A percentile compares a stretch with the other conserved stretches of the same genome.
Evolutionary conservation across 2,329 filamentous ascomycete genomes (phyloP).

Genomic region (Juglanconis juglandina): DNA sequence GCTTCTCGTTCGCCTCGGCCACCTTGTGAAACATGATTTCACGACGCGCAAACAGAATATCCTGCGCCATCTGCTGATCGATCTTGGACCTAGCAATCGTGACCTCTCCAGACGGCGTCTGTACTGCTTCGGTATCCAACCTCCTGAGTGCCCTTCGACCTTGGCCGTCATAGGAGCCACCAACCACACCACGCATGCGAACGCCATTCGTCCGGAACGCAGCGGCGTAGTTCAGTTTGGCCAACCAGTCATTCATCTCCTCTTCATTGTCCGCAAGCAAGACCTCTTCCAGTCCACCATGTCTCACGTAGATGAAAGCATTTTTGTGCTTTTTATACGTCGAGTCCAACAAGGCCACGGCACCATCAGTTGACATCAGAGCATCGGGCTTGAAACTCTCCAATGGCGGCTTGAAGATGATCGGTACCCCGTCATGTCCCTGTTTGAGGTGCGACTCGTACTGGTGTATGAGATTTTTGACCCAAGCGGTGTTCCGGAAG

Average conservation of each 20-base stretch:
- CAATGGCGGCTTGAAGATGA: constrained; percentile 86
- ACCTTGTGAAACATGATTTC: constrained; percentile 84
- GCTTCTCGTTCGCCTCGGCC: constrained; percentile 73
- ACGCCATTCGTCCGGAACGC: constrained; percentile 91
- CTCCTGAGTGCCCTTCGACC: constrained; percentile 68
- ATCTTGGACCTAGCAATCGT: constrained; percentile 70
- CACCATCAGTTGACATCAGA: constrained; percentile 88
- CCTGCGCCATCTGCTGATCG: constrained; percentile 77
- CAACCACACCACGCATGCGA: constrained; percentile 81
- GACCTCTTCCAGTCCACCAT: constrained; percentile 83
- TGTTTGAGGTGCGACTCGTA: constrained; percentile 78
- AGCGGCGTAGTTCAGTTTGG: constrained; percentile 92
- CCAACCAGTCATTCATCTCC: constrained; percentile 95
- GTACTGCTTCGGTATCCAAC: constrained; percentile 64
- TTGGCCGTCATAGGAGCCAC: constrained; percentile 81
- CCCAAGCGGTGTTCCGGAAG: constrained; percentile 89
- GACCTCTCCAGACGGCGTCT: constrained; percentile 70
- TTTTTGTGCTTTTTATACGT: constrained; percentile 95
- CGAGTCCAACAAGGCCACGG: constrained; percentile 80
- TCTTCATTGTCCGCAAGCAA: constrained; percentile 85
- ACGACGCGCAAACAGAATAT: constrained; percentile 77
- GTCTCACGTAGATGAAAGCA: constrained; percentile 85
- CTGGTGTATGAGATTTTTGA: constrained; percentile 86
- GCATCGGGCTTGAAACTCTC: constrained; percentile 91
- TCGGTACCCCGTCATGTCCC: constrained; percentile 69